These are phyloP conservation scores for Aspergillus bridgeri DNA, from an alignment of 495 filamentous ascomycete genomes.

Conservation along the genomic window DNA sequence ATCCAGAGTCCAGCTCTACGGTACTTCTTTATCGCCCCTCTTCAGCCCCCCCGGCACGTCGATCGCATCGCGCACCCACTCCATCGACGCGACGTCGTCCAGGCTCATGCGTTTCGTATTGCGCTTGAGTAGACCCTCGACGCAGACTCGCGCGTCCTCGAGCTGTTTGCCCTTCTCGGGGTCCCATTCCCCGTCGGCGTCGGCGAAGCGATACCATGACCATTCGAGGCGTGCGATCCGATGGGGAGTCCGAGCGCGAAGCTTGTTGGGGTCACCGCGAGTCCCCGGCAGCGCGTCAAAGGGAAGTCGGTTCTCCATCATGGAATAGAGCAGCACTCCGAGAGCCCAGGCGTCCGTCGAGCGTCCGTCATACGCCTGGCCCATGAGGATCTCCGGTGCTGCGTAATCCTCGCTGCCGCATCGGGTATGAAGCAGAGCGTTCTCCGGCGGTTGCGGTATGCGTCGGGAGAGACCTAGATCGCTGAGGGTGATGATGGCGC, in stretches of 20 bases:
- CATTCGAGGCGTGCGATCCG: conserved; percentile 94
- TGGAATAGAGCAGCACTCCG: conserved; percentile 87
- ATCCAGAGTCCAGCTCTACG: conserved; percentile 40
- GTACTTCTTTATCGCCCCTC: conserved; percentile 62
- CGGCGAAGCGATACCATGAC: conserved; percentile 83
- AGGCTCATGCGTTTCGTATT: conserved; percentile 70
- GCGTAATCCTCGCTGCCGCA: conserved; percentile 98
- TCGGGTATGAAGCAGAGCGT: conserved; percentile 73
- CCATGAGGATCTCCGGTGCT: conserved; percentile 92
- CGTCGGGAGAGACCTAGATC: conserved; percentile 88
- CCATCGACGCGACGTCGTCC: conserved; percentile 62
- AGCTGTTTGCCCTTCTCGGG: conserved; percentile 56
- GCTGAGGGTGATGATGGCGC: conserved; percentile 81
- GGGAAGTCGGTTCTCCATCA: conserved; percentile 86
- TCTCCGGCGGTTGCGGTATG: conserved; percentile 67
- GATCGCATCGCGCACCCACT: conserved; percentile 77
- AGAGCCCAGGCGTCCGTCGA: conserved; percentile 92
- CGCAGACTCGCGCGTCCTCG: conserved; percentile 70
- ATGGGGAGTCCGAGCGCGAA: conserved; percentile 76
- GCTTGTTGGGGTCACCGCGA: conserved; percentile 62
- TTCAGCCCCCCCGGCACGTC: conserved; percentile 65
- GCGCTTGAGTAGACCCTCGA: conserved; percentile 79
- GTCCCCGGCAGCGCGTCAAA: conserved; percentile 83
- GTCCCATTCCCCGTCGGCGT: conserved; percentile 70
- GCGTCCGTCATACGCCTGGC: conserved; percentile 91